Conservation (phyloP, 768 basidiomycete genomes). For the Termitomyces titanicus region DNA sequence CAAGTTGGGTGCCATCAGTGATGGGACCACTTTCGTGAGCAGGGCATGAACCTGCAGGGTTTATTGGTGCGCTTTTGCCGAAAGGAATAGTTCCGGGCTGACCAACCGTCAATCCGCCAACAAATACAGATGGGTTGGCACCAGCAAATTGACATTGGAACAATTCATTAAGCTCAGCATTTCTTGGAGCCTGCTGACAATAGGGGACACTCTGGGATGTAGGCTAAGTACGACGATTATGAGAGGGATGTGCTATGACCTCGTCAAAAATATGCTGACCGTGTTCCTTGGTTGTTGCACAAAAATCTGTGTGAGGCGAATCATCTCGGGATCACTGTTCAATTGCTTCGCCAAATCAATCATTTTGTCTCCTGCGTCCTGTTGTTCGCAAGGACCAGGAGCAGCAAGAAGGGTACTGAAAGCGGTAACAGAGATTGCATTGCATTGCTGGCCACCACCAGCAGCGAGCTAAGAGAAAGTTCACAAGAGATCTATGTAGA, state of each 20-base stretch:
- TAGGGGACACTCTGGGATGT: constrained; percentile 42
- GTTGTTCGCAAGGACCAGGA: constrained; percentile 51
- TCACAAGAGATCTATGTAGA: neutral
- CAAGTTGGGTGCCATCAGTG: constrained; percentile 44
- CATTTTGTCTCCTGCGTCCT: constrained; percentile 51
- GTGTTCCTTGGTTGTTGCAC: constrained; percentile 56
- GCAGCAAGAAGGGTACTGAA: constrained; percentile 60
- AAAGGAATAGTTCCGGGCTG: constrained; percentile 50
- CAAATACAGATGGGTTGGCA: constrained; percentile 40
- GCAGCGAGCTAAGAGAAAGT: constrained; percentile 38
- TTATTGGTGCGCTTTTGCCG: constrained; percentile 34
- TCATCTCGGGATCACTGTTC: constrained; percentile 43
- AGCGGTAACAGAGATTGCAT: constrained; percentile 49
- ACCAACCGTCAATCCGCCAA: constrained; percentile 39
- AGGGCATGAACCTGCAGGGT: constrained; percentile 48
- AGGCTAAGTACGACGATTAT: constrained; percentile 25
- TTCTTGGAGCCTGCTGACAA: constrained; percentile 51
- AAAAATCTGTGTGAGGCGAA: constrained; percentile 49
- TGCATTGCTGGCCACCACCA: constrained; percentile 56
- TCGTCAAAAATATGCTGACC: constrained; percentile 22
- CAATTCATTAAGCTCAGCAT: constrained; percentile 48
- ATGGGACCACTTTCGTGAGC: constrained; percentile 46
- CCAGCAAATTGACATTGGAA: constrained; percentile 60
- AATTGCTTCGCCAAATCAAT: constrained; percentile 42
- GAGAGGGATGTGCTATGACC: neutral